phyloP scores from a whole-genome alignment of 2,329 filamentous ascomycete genomes.

The Nannizziopsis barbatae region DNA sequence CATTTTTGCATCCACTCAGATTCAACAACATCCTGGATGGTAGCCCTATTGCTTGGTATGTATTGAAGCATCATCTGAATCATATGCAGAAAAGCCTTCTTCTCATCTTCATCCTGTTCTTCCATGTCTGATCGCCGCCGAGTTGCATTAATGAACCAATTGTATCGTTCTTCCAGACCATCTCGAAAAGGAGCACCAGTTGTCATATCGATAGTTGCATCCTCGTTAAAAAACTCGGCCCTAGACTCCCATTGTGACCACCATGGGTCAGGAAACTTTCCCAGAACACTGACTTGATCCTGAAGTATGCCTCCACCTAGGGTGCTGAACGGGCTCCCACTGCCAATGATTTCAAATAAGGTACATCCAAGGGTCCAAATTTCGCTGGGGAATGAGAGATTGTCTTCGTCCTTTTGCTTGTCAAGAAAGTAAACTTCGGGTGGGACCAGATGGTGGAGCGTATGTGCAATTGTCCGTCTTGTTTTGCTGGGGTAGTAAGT shows the following conservation, averaged over 20 bases:
- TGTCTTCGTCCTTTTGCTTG: conserved; percentile 7
- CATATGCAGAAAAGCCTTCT: conserved; percentile 14
- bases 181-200: conserved; percentile 11
- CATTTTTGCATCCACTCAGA: conserved; percentile 17
- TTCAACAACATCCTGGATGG: conserved; percentile 14
- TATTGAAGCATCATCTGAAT: conserved; percentile 13
- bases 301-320: conserved; percentile 14
- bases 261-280: conserved; percentile 11
- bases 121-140: conserved; percentile 13
- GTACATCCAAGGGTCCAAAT: conserved; percentile 16
- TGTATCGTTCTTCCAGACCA: conserved; percentile 12
- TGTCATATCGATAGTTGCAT: conserved; percentile 14
- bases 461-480: conserved; percentile 10
- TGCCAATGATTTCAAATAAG: conserved; percentile 14
- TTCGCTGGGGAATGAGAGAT: conserved; percentile 14
- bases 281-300: conserved; percentile 13
- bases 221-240: conserved; percentile 14
- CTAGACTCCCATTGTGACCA: conserved; percentile 13
- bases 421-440: conserved; percentile 13
- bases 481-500: conserved; percentile 10
- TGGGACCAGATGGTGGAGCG: conserved; percentile 13
- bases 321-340: conserved; percentile 11
- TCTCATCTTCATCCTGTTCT: conserved; percentile 12
- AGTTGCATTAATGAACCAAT: conserved; percentile 12
- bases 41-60: conserved; percentile 12